phyloP scores from a whole-genome alignment of 768 basidiomycete species.

The Termitomyces sp. region DNA sequence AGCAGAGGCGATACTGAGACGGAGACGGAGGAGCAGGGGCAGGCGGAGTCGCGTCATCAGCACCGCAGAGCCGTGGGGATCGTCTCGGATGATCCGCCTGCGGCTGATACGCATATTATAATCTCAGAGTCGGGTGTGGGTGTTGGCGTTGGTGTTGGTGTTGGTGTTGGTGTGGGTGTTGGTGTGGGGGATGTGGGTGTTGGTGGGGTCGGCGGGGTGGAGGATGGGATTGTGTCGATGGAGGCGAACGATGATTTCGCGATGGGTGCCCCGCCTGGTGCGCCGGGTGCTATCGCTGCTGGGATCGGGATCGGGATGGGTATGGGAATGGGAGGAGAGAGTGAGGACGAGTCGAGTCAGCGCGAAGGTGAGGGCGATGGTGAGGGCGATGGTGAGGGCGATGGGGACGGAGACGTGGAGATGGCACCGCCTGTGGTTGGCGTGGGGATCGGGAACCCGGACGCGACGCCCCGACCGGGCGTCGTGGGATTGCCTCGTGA shows the following conservation, averaged over 20 bases:
- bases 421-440: not conserved
- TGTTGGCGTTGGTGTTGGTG: slow-evolving; percentile 15
- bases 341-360: slow-evolving; percentile 20
- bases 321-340: slow-evolving; percentile 21
- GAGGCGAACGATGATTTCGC: slow-evolving; percentile 86
- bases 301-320: slow-evolving; percentile 20
- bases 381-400: slow-evolving; percentile 17
- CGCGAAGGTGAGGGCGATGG: slow-evolving; percentile 18
- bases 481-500: slow-evolving; percentile 45
- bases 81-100: slow-evolving; percentile 31
- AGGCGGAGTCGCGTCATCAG: slow-evolving; percentile 15
- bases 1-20: slow-evolving; percentile 72
- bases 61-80: slow-evolving; percentile 33
- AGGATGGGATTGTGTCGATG: slow-evolving; percentile 71
- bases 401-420: slow-evolving; percentile 18
- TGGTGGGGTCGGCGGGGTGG: slow-evolving; percentile 46
- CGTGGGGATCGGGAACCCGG: slow-evolving; percentile 32
- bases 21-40: slow-evolving; percentile 64
- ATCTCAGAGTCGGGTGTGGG: slow-evolving; percentile 26
- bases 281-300: slow-evolving; percentile 66
- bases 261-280: slow-evolving; percentile 87
- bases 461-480: slow-evolving; percentile 62
- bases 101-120: slow-evolving; percentile 36
- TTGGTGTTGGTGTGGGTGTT: slow-evolving; percentile 16
- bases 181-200: slow-evolving; percentile 26